Base-by-base conservation (phyloP, 2,329 filamentous ascomycete genomes). In the Alternaria gaisen region DNA sequence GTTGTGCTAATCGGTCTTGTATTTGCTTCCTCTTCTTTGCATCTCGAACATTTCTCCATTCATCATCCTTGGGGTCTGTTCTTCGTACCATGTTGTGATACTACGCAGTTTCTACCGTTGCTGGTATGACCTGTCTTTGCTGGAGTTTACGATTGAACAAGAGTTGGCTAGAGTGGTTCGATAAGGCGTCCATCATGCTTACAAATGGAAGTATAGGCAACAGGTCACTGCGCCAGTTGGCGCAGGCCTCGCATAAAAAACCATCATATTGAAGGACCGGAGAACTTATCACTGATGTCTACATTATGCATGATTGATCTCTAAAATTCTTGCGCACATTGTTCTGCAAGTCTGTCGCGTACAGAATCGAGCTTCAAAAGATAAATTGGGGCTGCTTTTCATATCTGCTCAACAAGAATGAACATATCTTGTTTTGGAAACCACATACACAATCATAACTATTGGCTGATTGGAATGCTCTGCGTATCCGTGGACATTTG, bases 1-100 rank as follows among this genome's bases (percentile, higher is more conserved):
- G 67, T 61, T 80, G 77, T 24, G 79, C 79, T 42, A 80, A 61
- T 44, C 77, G 69, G 64, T 80, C 78, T 65, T 80, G 78, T n/a
- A 80, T 78, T 51, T 78, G 73, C 65, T 81, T 80, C 40, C 79
- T 68, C 58, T 78, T 75, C 60, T 72, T 77, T 4, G 76, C 71
- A 56, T 80, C 77, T 44, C 73, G 56, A 26, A 79, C 71, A 18
- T 71, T 68, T 36, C 72, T 71, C 78, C 78, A 81, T 26, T 71
- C 58, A 32, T 76, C 72, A 12, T 72, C 69, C 34, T 65, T 68
- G 1, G 70, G 68, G 20, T 59, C 58, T 10, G 65, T 71, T 58
- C 64, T 63, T 26, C 63, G 66, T n/a, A 65, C 64, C 70, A 72
- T 74, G 16, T 2, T 48, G n/a, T 18, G 6, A 20, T 4, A 8